Conservation (phyloP, 1,139 yeast genomes). For the Pichia sp. region DNA sequence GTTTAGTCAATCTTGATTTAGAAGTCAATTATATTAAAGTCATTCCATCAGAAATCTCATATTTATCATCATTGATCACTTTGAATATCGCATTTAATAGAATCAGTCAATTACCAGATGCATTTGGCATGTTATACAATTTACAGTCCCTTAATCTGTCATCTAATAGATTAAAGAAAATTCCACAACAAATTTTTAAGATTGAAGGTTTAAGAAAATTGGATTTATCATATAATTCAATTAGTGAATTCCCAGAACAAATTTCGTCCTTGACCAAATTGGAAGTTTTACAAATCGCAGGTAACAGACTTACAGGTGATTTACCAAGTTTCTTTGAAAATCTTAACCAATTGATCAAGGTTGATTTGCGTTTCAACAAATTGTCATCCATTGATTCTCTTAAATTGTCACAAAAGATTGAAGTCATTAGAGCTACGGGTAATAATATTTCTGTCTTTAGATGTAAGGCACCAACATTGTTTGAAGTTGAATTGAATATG, state of each 20-base stretch:
- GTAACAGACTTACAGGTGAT: slow-evolving; percentile 61
- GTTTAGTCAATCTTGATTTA: slow-evolving; percentile 68
- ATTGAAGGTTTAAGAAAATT: slow-evolving; percentile 61
- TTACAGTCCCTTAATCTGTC: slow-evolving; percentile 69
- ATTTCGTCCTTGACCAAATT: slow-evolving; percentile 59
- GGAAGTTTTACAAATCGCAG: slow-evolving; percentile 70
- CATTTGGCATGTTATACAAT: slow-evolving; percentile 54
- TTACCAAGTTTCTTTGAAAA: slow-evolving; percentile 55
- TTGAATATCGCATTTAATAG: slow-evolving; percentile 73
- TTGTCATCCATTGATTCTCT: slow-evolving; percentile 64
- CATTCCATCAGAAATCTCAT: slow-evolving; percentile 58
- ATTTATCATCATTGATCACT: slow-evolving; percentile 51
- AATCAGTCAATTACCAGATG: slow-evolving; percentile 60
- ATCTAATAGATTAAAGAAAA: slow-evolving; percentile 68
- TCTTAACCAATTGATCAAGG: slow-evolving; percentile 59
- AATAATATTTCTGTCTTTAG: slow-evolving; percentile 73
- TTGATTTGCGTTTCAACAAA: slow-evolving; percentile 78
- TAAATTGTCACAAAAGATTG: slow-evolving; percentile 55
- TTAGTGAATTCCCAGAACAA: slow-evolving; percentile 52
- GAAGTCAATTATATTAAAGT: slow-evolving; percentile 74
- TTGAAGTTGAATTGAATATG: slow-evolving; percentile 49
- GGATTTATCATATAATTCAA: slow-evolving; percentile 81
- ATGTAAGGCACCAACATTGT: slow-evolving; percentile 57
- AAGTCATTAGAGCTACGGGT: slow-evolving; percentile 73
- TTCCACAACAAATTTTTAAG: slow-evolving; percentile 70